These are phyloP conservation scores for Botrytis elliptica DNA, from an alignment of 2,329 filamentous ascomycete species.

Conservation along the genomic window DNA sequence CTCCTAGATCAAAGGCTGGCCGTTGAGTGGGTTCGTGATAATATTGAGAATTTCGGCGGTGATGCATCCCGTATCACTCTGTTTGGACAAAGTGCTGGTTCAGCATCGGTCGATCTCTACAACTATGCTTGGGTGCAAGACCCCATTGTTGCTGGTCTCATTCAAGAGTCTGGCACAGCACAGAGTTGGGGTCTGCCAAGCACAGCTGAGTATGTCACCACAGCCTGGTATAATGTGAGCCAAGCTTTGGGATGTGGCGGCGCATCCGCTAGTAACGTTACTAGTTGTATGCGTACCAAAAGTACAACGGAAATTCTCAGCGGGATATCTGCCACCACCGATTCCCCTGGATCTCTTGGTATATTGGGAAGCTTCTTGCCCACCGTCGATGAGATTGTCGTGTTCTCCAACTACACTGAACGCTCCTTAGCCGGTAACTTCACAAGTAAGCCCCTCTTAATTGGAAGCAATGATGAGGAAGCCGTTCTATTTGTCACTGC, in stretches of 20 bases:
- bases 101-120: constrained; percentile 50
- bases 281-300: constrained; percentile 36
- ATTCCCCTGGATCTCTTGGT: constrained; percentile 18
- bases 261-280: constrained; percentile 26
- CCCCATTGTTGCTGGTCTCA: constrained; percentile 38
- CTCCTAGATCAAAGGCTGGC: constrained; percentile 60
- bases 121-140: constrained; percentile 38
- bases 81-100: constrained; percentile 56
- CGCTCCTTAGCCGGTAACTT: constrained; percentile 25
- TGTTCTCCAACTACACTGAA: constrained; percentile 36
- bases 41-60: constrained; percentile 60
- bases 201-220: constrained; percentile 23
- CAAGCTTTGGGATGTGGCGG: constrained; percentile 37
- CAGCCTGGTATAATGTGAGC: constrained; percentile 34
- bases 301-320: constrained; percentile 27
- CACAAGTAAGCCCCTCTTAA: constrained; percentile 33
- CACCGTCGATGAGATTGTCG: constrained; percentile 33
- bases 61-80: constrained; percentile 54
- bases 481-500: constrained; percentile 36
- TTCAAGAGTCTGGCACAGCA: constrained; percentile 39
- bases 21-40: constrained; percentile 59
- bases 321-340: constrained; percentile 5
- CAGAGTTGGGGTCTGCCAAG: constrained; percentile 34
- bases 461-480: constrained; percentile 41
- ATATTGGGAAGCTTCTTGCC: constrained; percentile 34